Percentiles rank a stretch among this genome's conserved stretches.
These are phyloP conservation scores for Graphilbum fragrans DNA, from an alignment of 2,329 filamentous ascomycete genomes.

Conservation along the genomic window DNA sequence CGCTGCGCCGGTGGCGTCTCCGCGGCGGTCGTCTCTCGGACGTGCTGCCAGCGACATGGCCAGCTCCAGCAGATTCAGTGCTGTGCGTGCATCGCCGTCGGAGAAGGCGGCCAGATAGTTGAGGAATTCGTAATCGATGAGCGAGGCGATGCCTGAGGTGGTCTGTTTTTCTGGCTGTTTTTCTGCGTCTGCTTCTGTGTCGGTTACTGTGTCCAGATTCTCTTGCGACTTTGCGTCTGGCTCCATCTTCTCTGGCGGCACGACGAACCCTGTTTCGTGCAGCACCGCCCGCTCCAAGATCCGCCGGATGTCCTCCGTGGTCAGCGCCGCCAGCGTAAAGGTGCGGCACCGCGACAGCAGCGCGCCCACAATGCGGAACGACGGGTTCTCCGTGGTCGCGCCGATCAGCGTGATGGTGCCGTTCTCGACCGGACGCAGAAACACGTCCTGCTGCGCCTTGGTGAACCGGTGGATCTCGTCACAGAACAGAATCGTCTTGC, in stretches of 20 bases:
- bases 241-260: background rate
- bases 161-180: background rate
- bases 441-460: constrained; percentile 90
- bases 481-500: constrained; percentile 93
- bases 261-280: constrained; percentile 35
- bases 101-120: constrained; percentile 74
- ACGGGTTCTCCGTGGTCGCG: constrained; percentile 94
- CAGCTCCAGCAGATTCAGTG: constrained; percentile 82
- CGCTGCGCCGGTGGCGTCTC: constrained; percentile 30
- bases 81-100: constrained; percentile 86
- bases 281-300: constrained; percentile 69
- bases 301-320: constrained; percentile 54
- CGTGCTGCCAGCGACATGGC: constrained; percentile 60
- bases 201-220: too few relatives aligned
- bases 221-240: too few relatives aligned
- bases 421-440: constrained; percentile 81
- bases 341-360: constrained; percentile 82
- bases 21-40: constrained; percentile 1
- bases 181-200: background rate
- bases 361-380: constrained; percentile 82
- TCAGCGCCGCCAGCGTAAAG: constrained; percentile 71
- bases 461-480: constrained; percentile 92
- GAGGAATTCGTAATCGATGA: constrained; percentile 69
- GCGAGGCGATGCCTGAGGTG: constrained; percentile 26
- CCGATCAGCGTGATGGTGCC: constrained; percentile 87